Evolutionary conservation across 148 eudicot genomes (phyloP).

Genomic region (Vaccinium macrocarpon): DNA sequence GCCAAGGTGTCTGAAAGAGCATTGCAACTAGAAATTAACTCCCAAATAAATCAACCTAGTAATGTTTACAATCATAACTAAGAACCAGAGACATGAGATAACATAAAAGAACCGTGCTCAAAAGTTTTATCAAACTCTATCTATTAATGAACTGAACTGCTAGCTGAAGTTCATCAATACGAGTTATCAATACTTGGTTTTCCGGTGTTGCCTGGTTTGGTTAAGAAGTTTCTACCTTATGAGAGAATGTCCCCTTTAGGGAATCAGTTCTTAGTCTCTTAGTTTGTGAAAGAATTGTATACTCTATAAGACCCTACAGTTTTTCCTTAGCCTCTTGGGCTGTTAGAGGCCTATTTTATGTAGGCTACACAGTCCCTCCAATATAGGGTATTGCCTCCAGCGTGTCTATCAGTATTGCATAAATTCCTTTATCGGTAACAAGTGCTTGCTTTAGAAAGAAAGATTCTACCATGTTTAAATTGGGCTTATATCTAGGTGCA

Average conservation of each 20-base stretch:
- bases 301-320: neutral
- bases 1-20: conserved; percentile 67
- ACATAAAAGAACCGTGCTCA: neutral
- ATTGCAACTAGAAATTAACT: neutral
- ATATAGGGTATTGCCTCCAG: neutral
- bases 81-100: neutral
- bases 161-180: too few relatives aligned
- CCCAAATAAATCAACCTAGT: neutral
- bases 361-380: neutral
- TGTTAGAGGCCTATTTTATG: neutral
- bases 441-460: neutral
- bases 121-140: neutral
- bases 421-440: neutral
- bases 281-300: neutral
- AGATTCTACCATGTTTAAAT: neutral
- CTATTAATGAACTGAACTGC: neutral
- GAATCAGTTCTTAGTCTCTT: neutral
- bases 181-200: neutral
- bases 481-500: too few relatives aligned
- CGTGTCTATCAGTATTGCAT: neutral
- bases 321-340: neutral
- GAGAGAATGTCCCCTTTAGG: neutral
- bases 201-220: neutral
- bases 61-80: neutral
- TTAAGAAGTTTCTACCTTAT: neutral